Percentiles rank a stretch among this genome's conserved stretches.
Conservation (phyloP, 306 rosid species). For the Fragaria nilgerrensis region DNA sequence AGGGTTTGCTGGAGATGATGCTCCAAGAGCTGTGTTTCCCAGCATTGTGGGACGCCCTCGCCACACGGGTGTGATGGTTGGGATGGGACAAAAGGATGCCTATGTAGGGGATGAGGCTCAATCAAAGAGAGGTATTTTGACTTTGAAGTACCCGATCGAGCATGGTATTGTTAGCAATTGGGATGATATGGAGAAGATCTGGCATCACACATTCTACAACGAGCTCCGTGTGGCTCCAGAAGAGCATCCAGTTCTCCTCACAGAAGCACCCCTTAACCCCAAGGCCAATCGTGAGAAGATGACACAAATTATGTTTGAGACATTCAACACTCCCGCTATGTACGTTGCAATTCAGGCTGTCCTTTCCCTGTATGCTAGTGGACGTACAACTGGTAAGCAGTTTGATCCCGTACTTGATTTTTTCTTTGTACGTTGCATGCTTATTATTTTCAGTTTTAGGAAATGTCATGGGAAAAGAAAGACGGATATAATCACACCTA, state of each 20-base stretch:
- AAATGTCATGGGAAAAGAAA: not conserved
- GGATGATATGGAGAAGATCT: slow-evolving; percentile 99
- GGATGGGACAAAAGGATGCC: slow-evolving; percentile 98
- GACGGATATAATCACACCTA: no score
- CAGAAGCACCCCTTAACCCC: slow-evolving; percentile 96
- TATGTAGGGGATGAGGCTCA: slow-evolving; percentile 98
- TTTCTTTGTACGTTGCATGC: not conserved
- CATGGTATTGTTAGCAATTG: slow-evolving; percentile 93
- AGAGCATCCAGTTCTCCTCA: slow-evolving; percentile 96
- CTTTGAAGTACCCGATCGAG: slow-evolving; percentile 89
- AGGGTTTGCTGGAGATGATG: slow-evolving; percentile 98
- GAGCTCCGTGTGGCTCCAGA: slow-evolving; percentile 96
- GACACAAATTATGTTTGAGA: slow-evolving; percentile 97
- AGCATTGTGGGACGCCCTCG: slow-evolving; percentile 98
- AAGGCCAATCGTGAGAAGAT: slow-evolving; percentile 96
- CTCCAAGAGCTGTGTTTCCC: slow-evolving; percentile 98
- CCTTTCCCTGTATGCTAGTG: slow-evolving; percentile 97
- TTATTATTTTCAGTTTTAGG: not conserved
- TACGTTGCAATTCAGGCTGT: slow-evolving; percentile 96
- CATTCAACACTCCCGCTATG: slow-evolving; percentile 96
- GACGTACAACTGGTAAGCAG: slow-evolving; percentile 86
- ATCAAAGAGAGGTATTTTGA: slow-evolving; percentile 91
- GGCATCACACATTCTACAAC: slow-evolving; percentile 96
- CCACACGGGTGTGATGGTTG: slow-evolving; percentile 98
- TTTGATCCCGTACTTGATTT: slow-evolving; percentile 10